phyloP scores from a whole-genome alignment of 2,329 filamentous ascomycete genomes.

The Colletotrichum cordylinicola region DNA sequence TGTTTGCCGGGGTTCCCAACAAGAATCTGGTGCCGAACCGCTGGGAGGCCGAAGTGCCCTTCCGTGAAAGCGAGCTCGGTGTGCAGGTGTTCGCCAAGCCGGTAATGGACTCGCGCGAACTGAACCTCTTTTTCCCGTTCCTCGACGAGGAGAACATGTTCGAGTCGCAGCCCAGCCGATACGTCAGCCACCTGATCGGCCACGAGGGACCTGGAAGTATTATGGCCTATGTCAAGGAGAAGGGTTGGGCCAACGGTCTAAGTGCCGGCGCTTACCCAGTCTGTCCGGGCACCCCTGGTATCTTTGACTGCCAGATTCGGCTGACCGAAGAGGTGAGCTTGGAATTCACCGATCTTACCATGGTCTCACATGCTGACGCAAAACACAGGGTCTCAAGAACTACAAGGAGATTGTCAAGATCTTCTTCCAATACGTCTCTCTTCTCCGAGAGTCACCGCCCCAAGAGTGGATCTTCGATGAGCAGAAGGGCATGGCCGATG shows the following conservation, averaged over 20 bases:
- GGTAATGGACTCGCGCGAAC: conserved; percentile 83
- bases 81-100: conserved; percentile 88
- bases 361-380: conserved; percentile 3
- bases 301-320: conserved; percentile 81
- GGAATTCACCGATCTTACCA: background rate
- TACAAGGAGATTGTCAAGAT: conserved; percentile 84
- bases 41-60: conserved; percentile 59
- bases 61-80: conserved; percentile 53
- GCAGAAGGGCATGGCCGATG: conserved; percentile 86
- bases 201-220: conserved; percentile 94
- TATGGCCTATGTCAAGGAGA: conserved; percentile 86
- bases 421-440: conserved; percentile 89
- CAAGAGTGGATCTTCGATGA: conserved; percentile 96
- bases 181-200: conserved; percentile 87
- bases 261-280: conserved; percentile 78
- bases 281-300: conserved; percentile 77
- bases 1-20: conserved; percentile 83
- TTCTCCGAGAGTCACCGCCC: conserved; percentile 80
- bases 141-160: conserved; percentile 82
- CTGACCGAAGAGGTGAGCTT: conserved; percentile 77
- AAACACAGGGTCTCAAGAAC: conserved; percentile 68
- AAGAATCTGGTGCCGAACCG: conserved; percentile 73
- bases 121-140: conserved; percentile 85
- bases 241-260: conserved; percentile 87
- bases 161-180: conserved; percentile 82